A percentile compares a stretch with the other conserved stretches of the same genome.
These are phyloP conservation scores for Candida incommunis DNA, from an alignment of 805 yeast genomes.

Conservation along the genomic window DNA sequence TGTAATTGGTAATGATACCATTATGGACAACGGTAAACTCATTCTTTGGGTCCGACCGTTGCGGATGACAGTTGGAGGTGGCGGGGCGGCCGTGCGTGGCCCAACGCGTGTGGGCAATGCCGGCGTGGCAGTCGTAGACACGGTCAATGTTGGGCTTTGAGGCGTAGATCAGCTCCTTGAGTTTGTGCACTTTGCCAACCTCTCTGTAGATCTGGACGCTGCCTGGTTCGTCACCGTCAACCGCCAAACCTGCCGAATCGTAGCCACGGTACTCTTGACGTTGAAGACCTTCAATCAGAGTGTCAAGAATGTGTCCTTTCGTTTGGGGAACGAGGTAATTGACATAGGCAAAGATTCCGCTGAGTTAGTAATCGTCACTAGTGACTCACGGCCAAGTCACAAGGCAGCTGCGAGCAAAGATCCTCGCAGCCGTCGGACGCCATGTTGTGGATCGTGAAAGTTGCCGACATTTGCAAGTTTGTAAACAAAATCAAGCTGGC, in stretches of 20 bases:
- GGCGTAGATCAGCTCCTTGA: conserved; percentile 44
- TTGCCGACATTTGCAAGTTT: too few species aligned
- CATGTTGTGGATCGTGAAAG: too few species aligned
- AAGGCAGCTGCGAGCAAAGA: too few species aligned
- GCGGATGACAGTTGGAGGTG: conserved; percentile 86
- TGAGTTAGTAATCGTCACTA: conserved; percentile 12
- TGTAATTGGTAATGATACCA: conserved; percentile 94
- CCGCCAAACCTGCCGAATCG: conserved; percentile 93
- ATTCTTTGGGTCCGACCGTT: conserved; percentile 66
- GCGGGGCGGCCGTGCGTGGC: conserved; percentile 97
- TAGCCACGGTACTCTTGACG: conserved; percentile 96
- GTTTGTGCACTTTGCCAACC: conserved; percentile 81
- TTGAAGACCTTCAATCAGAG: conserved; percentile 57
- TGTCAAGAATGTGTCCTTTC: conserved; percentile 84
- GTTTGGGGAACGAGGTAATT: conserved; percentile 86
- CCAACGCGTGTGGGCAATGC: conserved; percentile 99
- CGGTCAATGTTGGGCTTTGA: conserved; percentile 36
- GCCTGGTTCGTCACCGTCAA: conserved; percentile 76
- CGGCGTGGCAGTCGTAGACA: conserved; percentile 72
- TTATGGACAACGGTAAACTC: conserved; percentile 93
- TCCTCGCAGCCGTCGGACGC: too few species aligned
- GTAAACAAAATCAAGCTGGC: too few species aligned
- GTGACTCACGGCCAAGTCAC: too few species aligned
- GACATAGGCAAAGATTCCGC: conserved; percentile 98
- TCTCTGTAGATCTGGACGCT: conserved; percentile 63